Base-by-base conservation (phyloP, 2,329 filamentous ascomycete genomes). In the Ophioceras dolichostomum region DNA sequence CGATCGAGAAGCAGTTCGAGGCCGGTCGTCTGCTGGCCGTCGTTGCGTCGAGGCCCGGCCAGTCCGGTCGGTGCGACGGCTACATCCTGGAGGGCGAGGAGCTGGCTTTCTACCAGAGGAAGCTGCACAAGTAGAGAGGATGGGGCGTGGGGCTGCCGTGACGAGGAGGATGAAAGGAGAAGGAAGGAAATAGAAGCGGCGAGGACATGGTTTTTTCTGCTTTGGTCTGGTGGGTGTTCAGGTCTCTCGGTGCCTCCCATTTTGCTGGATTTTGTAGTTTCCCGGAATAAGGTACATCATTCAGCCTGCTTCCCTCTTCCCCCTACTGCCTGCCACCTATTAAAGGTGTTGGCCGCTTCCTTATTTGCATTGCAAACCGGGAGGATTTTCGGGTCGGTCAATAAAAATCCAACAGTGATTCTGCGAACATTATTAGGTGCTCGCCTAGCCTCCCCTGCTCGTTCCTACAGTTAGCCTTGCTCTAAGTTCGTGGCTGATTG, bases 21-120 rank as follows among this genome's bases (percentile, higher is more conserved):
- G 89, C 91, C 54, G 88, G 89, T 78, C 89, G 93, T 69, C 72
- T 98, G 55, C 95, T 81, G 69, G 91, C 91, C 57, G 83, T 95
- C 54, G 71, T 98, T 57, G 76, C 89, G 55, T 91, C 83, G 65
- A 79, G 91, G 59, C 91, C 91, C 51, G 91, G 91, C 57, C 91
- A 98, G 83, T 91, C 84, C 64, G 91, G 91, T 58, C 87, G 91
- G 69, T 79, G 76, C 58, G 91, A 98, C 65, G 91, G 91, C 51
- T 98, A 98, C 76, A 81, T 98, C 65, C 76, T 98, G 51, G 91
- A 98, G 81, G 91, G 91, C 59, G 91, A 98, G 68, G 91, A 98
- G 80, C 78, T 98, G 60, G 87, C 88, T 67, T 98, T 98, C 84
- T 98, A 98, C 86, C 88, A 94, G 82, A 84, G 84, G 73, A 88